phyloP scores from a whole-genome alignment of 179 eudicot genomes.

The Beta macrorhiza region DNA sequence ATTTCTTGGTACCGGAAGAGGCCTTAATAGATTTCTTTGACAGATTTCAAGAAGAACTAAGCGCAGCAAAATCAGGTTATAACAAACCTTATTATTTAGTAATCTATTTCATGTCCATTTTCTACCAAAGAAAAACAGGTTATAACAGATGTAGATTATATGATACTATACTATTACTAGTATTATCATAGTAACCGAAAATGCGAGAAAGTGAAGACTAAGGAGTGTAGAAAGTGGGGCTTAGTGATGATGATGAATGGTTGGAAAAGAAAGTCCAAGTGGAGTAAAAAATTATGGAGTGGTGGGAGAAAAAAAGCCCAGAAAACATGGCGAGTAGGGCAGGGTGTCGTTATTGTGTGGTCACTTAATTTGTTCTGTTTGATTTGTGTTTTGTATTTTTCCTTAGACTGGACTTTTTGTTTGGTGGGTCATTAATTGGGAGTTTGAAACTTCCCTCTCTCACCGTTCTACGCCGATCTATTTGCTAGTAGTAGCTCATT shows the following conservation, averaged over 20 bases:
- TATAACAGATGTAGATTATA: no score
- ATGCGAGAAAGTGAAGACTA: not conserved
- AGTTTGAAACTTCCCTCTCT: constrained; percentile 21
- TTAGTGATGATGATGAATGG: constrained; percentile 21
- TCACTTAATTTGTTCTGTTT: constrained; percentile 14
- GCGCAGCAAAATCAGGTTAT: no score
- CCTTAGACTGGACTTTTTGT: constrained; percentile 10
- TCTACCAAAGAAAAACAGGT: no score
- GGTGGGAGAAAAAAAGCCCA: constrained; percentile 6
- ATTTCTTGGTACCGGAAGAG: no score
- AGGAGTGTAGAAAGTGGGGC: not conserved
- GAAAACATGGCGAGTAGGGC: constrained; percentile 29
- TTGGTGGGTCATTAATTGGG: constrained; percentile 14
- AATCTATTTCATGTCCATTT: no score
- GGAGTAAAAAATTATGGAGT: not conserved
- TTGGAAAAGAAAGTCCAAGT: constrained; percentile 2
- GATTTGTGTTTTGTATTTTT: not conserved
- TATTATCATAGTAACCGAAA: not conserved
- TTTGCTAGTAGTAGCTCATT: not conserved
- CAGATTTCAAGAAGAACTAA: no score
- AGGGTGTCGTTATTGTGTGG: constrained; percentile 23
- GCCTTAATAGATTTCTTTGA: no score
- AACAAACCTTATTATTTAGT: no score
- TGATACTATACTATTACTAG: not conserved
- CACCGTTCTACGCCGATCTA: constrained; percentile 1